Percentiles rank a stretch among this genome's conserved stretches.
Conservation (phyloP, 495 filamentous ascomycete species). For the Podospora appendiculata region DNA sequence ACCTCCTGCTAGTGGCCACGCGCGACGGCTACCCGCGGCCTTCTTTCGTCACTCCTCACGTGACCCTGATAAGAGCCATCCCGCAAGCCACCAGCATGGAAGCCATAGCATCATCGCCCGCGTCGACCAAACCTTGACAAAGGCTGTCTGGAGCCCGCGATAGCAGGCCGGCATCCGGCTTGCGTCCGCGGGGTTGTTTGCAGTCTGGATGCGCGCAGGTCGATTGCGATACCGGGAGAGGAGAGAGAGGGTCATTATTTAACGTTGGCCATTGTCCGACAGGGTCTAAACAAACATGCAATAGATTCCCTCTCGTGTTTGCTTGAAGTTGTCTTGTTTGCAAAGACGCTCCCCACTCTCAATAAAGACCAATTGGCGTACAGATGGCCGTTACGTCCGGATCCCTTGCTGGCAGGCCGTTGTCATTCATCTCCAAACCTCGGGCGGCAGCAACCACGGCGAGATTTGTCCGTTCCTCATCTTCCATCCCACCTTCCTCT, state of each 20-base stretch:
- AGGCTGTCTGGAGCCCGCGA: conserved; percentile 3
- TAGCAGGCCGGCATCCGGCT: conserved; percentile 8
- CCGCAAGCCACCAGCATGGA: conserved; percentile 1
- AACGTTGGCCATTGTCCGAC: no score
- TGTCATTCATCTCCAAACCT: background rate
- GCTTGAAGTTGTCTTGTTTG: background rate
- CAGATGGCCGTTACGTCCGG: background rate
- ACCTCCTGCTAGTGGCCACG: background rate
- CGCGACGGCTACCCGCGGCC: conserved; percentile 24
- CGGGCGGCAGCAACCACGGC: background rate
- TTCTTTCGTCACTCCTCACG: conserved; percentile 10
- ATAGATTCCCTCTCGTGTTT: background rate
- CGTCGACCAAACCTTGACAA: conserved; percentile 20
- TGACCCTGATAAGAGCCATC: conserved; percentile 19
- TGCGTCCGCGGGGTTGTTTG: background rate
- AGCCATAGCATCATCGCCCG: conserved; percentile 23
- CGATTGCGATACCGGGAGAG: no score
- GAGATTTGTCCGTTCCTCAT: background rate
- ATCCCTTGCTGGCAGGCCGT: background rate
- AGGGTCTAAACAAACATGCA: no score
- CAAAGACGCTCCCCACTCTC: background rate
- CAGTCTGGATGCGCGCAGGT: no score
- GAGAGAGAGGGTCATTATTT: no score
- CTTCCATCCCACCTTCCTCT: background rate
- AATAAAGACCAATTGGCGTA: background rate